Evolutionary conservation across 2,329 filamentous ascomycete species (phyloP), one percentile per base, ranked within the genome.

Genomic region (Ilyonectria mors-panacis): DNA sequence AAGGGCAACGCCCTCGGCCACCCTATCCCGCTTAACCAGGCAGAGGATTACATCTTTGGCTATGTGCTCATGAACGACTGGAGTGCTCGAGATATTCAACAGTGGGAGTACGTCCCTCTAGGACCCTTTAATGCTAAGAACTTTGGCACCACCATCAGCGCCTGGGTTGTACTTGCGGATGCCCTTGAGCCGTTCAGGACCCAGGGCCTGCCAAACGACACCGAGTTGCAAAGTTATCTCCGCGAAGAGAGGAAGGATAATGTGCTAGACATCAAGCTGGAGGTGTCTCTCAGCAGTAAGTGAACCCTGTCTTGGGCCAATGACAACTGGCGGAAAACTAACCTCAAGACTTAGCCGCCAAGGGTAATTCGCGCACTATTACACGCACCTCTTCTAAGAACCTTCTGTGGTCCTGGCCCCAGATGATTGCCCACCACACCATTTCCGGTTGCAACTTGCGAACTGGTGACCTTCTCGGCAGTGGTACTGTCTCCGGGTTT

Each of bases 351-450:
- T 0, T 28, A 82, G 80, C 80, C 10, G 68, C 74, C 35, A 70
- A 72, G 19, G 79, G 80, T 3, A 74, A 76, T 58, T 79, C 73
- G 35, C 78, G 76, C 4, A 77, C 73, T 23, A 72, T 73, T 30
- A 70, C 55, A 0, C 58, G 64, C 5, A 74, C 73, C 6, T 69
- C 79, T 59, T 78, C 80, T 19, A 78, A 75, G 48, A 79, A 85
- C 60, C 84, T 96, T 2, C 85, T 95, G 1, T 96, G 90, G 86
- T 95, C 93, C 0, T 96, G 94, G 82, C 87, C 92, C 1, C 94
- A 96, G 78, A 95, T 95, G 93, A 83, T 96, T 57, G 88, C 93
- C 0, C 93, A 96, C 79, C 93, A 96, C 78, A 91, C 91, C 2
- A 87, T 94, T 56, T 92, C 90, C 0, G 93, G 93, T 2, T 96